Evolutionary conservation across 768 basidiomycete genomes (phyloP), one percentile per base, ranked within the genome.

Genomic region (Phylloporus sp.): DNA sequence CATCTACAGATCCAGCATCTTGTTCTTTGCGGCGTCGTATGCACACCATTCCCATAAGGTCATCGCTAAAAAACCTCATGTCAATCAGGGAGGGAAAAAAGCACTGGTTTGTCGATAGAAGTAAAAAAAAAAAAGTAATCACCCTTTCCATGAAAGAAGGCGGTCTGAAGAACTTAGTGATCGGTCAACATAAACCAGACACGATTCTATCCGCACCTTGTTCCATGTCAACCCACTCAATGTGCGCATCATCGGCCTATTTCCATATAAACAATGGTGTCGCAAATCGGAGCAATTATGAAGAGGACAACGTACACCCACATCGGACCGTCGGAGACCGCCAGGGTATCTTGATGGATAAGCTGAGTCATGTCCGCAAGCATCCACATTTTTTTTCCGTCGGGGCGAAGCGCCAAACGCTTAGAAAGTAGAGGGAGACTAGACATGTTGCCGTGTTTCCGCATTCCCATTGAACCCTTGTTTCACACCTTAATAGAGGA

Each of bases 371-470:
- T 54, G 23, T 48, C 48, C 39, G 32, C 22, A 7, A 12, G 16
- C 34, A 35, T 42, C 51, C 54, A 27, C 44, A n/a, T 45, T 31
- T 35, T 31, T 40, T 23, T 38, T 24, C 11, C 28, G 18, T 18
- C 16, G n/a, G 18, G 11, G 38, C 10, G 38, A 10, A 24, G 45
- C 41, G 43, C 15, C 23, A 49, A 39, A 32, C 23, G 36, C 50
- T 23, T 10, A 36, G n/a, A n/a, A 55, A 23, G 28, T 31, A 23
- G 28, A 22, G 22, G 43, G 28, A n/a, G 41, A 20, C 6, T 52
- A 11, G 36, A 45, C 51, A 48, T 44, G 56, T 41, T 56, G 57
- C 43, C 57, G 52, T 53, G 38, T 55, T 23, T 23, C 15, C 27
- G 38, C 38, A 18, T 40, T 50, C 44, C 28, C 15, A 45, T 13